Evolutionary conservation across 192 early-diverging fungal genomes (phyloP), one percentile per base, ranked within the genome.

Genomic region (Backusella australiensis): DNA sequence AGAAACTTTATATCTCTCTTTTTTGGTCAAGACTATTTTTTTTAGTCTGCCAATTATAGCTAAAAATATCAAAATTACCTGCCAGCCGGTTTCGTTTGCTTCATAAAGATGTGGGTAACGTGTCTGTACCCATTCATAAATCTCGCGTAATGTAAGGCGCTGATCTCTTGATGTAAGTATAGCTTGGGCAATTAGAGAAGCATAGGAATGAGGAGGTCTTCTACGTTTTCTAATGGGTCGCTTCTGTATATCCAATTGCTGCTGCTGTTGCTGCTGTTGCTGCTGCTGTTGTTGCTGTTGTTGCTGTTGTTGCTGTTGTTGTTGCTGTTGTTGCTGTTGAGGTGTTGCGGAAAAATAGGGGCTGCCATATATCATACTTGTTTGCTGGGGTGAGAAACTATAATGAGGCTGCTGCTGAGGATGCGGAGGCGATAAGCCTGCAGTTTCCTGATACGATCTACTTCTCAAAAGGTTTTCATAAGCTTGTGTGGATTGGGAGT

Each of bases 171-270:
- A 88, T 6, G 86, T 83, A 8, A 90, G 41, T 66, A 97, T 95
- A 0, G 94, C 96, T 67, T 97, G 90, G 0, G 91, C 89, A 46
- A 97, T 95, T 15, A 97, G 78, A 29, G 86, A 88, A 0, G 93
- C 91, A 80, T 97, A 97, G 1, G 94, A 93, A 73, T 91, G 88
- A 19, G 93, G 85, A 9, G 95, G 96, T 36, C 75, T 56, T 65
- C 80, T 73, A 29, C 82, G 69, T 59, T 76, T 76, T 23, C 81
- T 75, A 52, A 73, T 67, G 29, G 66, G 75, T 15, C 69, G 69
- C 14, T 69, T 73, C 35, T 72, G 52, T 66, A 72, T 29, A 44
- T 59, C 52, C 14, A 63, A 32, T n/a, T 70, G 70, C 26, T 71
- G 70, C 26, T 71, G 70, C 4, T 67, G 74, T 15, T 75, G 74